Conservation (phyloP, 2,329 filamentous ascomycete genomes). For the Aspergillus caelatus region DNA sequence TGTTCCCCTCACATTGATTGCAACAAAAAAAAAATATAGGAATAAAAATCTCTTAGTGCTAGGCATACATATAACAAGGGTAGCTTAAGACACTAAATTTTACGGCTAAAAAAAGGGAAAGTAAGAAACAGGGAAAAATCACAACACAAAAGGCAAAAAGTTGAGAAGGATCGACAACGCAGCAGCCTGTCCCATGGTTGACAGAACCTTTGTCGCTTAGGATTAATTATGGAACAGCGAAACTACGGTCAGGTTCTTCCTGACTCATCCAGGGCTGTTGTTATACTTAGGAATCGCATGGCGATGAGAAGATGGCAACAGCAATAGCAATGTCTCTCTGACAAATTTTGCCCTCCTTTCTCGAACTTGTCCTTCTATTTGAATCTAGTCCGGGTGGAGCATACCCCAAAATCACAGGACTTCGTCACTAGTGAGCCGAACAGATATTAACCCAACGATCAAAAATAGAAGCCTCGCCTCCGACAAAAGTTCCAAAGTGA, state of each 20-base stretch:
- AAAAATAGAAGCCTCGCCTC: constrained; percentile 5
- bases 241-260: not conserved
- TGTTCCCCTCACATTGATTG: not conserved
- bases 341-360: not conserved
- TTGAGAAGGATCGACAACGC: constrained; percentile 29
- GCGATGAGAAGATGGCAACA: not conserved
- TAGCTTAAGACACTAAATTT: not conserved
- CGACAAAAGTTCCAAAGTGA: not conserved
- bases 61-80: not conserved
- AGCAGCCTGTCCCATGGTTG: constrained; percentile 27
- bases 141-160: not conserved
- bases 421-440: not conserved
- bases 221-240: not conserved
- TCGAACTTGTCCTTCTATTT: not conserved
- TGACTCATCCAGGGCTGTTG: not conserved
- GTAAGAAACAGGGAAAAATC: not conserved
- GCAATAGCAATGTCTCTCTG: not conserved
- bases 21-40: not conserved
- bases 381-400: not conserved
- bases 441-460: not conserved
- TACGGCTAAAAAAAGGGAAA: not conserved
- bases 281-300: not conserved
- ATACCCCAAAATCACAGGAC: not conserved
- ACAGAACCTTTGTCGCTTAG: constrained; percentile 19
- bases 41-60: not conserved